These are phyloP conservation scores for Trametes cinnabarina DNA, from an alignment of 768 basidiomycete genomes.

Conservation along the genomic window DNA sequence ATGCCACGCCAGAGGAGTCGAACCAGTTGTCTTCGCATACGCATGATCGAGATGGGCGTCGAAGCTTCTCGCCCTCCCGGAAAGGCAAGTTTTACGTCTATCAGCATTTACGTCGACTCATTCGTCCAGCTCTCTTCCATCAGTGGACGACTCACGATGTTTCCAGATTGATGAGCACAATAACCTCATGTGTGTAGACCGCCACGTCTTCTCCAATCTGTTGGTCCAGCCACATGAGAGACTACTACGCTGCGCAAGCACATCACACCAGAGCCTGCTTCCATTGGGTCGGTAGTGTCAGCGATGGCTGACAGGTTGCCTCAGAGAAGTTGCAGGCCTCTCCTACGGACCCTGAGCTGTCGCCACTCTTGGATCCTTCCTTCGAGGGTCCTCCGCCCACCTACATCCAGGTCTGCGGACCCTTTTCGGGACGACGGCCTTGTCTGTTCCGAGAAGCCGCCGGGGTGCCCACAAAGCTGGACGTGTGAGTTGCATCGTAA, in stretches of 20 bases:
- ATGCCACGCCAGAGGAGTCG: slow-evolving; percentile 25
- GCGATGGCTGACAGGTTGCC: neutral
- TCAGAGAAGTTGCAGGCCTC: neutral
- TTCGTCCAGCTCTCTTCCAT: no score
- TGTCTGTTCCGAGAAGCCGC: slow-evolving; percentile 24
- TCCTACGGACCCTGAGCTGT: slow-evolving; percentile 9
- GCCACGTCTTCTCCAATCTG: neutral
- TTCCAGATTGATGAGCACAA: neutral
- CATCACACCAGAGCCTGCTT: no score
- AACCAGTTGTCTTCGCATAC: no score
- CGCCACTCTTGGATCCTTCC: slow-evolving; percentile 22
- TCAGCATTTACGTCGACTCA: no score
- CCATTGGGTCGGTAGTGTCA: no score
- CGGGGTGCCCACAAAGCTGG: slow-evolving; percentile 24
- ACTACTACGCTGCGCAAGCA: no score
- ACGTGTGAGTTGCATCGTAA: slow-evolving; percentile 19
- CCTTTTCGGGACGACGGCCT: slow-evolving; percentile 30
- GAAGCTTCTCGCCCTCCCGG: no score
- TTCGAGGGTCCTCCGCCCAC: slow-evolving; percentile 22
- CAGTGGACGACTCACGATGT: no score
- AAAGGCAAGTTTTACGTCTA: no score
- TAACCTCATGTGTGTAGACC: neutral
- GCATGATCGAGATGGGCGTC: no score
- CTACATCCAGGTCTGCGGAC: slow-evolving; percentile 29
- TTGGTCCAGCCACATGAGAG: neutral